Percentiles rank a stretch among this genome's conserved stretches.
These are phyloP conservation scores for Coffea humblotiana DNA, from an alignment of 305 asterid genomes.

Conservation along the genomic window DNA sequence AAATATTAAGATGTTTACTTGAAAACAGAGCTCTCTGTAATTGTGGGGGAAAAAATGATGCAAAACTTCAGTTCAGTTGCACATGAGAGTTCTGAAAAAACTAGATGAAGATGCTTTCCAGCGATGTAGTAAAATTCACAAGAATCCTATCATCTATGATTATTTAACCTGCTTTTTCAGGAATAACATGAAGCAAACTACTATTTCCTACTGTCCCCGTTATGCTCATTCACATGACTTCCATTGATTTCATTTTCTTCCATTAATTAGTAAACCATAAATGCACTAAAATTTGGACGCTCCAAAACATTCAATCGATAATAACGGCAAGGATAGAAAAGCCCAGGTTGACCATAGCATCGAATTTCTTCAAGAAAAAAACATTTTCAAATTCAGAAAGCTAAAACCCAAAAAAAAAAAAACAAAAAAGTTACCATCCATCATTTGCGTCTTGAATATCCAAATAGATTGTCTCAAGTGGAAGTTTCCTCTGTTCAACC, in stretches of 20 bases:
- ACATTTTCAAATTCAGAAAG: not conserved
- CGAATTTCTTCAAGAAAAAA: not conserved
- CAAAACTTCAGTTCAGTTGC: not conserved
- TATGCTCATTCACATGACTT: not conserved
- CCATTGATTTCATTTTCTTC: not conserved
- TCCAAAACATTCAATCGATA: not conserved
- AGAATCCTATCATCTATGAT: no score
- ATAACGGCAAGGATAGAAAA: not conserved
- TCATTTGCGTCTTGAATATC: slow-evolving; percentile 60
- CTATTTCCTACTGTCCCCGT: not conserved
- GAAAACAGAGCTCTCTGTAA: no score
- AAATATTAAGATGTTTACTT: not conserved
- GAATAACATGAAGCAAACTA: not conserved
- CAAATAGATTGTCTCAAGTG: slow-evolving; percentile 68
- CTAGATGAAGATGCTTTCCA: no score
- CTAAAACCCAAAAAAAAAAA: not conserved
- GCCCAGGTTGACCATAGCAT: not conserved
- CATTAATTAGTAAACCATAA: not conserved
- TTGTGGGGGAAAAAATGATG: not conserved
- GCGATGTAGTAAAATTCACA: no score
- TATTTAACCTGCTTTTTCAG: no score
- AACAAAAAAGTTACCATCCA: slow-evolving; percentile 57
- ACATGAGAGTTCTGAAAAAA: not conserved
- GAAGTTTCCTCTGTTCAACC: slow-evolving; percentile 77
- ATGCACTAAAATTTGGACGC: not conserved